A percentile compares a stretch with the other conserved stretches of the same genome.
Evolutionary conservation across 208 protist species (phyloP).

Genomic region (Acanthamoeba culbertsoni): DNA sequence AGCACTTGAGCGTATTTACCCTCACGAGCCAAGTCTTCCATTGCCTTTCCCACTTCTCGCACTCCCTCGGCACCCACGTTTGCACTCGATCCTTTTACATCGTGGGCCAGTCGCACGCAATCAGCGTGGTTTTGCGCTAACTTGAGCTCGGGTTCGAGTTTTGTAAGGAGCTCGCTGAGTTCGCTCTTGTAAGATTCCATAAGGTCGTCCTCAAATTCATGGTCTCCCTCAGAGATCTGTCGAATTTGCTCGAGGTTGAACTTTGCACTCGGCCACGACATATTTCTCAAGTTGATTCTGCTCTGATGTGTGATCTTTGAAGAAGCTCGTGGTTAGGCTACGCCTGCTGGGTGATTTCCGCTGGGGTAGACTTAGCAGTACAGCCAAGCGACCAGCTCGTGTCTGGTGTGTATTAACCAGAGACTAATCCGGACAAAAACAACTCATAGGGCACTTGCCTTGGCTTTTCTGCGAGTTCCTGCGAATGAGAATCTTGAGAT

Average conservation of each 20-base stretch:
- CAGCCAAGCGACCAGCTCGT: too few species aligned
- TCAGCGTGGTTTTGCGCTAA: neutral
- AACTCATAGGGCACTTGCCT: too few species aligned
- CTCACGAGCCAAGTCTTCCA: slow-evolving; percentile 34
- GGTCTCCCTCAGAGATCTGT: slow-evolving; percentile 32
- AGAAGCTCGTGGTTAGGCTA: too few species aligned
- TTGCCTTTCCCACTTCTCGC: slow-evolving; percentile 24
- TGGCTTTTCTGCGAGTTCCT: too few species aligned
- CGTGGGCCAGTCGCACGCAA: slow-evolving; percentile 47
- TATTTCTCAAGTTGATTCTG: neutral
- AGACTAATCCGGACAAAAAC: too few species aligned
- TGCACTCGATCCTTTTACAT: slow-evolving; percentile 35
- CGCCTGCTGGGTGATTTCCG: too few species aligned
- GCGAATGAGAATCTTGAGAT: too few species aligned
- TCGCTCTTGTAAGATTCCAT: slow-evolving; percentile 47
- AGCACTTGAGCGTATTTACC: neutral
- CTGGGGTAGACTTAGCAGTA: too few species aligned
- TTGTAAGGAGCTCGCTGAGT: neutral
- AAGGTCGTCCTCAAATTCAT: slow-evolving; percentile 48
- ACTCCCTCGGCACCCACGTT: slow-evolving; percentile 41
- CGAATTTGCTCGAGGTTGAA: slow-evolving; percentile 34
- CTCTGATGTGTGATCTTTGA: too few species aligned
- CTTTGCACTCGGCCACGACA: neutral
- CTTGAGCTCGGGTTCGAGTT: neutral
- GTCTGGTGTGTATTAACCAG: too few species aligned